Percentiles rank a stretch among this genome's conserved stretches.
phyloP scores from a whole-genome alignment of 352 stramenopile species.

The Phytophthora cajani region DNA sequence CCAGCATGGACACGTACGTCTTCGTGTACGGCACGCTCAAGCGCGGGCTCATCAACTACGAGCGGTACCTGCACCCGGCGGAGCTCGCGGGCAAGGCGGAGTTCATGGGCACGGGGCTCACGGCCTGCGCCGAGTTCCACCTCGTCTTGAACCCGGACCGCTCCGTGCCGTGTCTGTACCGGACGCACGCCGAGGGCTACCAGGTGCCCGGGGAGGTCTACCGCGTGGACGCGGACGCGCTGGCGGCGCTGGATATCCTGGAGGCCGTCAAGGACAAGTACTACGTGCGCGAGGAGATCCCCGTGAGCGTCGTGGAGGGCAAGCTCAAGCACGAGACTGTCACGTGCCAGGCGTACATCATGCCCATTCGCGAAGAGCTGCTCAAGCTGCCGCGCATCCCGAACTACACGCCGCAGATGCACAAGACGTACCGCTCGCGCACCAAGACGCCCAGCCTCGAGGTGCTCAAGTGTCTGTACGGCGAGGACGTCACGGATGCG shows the following conservation, averaged over 20 bases:
- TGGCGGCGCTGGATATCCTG: constrained; percentile 74
- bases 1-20: constrained; percentile 54
- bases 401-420: constrained; percentile 59
- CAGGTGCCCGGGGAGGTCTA: constrained; percentile 68
- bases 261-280: constrained; percentile 75
- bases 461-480: constrained; percentile 70
- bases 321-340: constrained; percentile 48
- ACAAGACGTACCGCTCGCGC: constrained; percentile 56
- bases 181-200: constrained; percentile 47
- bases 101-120: constrained; percentile 57
- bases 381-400: constrained; percentile 54
- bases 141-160: constrained; percentile 67
- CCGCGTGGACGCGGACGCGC: constrained; percentile 56
- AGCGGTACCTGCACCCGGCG: constrained; percentile 65
- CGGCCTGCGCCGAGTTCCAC: constrained; percentile 49
- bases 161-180: constrained; percentile 67
- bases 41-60: constrained; percentile 73
- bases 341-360: constrained; percentile 63
- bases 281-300: constrained; percentile 71
- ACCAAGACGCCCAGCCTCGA: constrained; percentile 47
- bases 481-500: constrained; percentile 38
- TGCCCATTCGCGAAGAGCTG: constrained; percentile 57
- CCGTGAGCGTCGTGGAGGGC: constrained; percentile 57
- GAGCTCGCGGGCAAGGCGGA: constrained; percentile 53
- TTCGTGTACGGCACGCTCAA: constrained; percentile 86